Evolutionary conservation across 176 grass and related monocot genomes (phyloP).

Genomic region (Pontederia paniculata): DNA sequence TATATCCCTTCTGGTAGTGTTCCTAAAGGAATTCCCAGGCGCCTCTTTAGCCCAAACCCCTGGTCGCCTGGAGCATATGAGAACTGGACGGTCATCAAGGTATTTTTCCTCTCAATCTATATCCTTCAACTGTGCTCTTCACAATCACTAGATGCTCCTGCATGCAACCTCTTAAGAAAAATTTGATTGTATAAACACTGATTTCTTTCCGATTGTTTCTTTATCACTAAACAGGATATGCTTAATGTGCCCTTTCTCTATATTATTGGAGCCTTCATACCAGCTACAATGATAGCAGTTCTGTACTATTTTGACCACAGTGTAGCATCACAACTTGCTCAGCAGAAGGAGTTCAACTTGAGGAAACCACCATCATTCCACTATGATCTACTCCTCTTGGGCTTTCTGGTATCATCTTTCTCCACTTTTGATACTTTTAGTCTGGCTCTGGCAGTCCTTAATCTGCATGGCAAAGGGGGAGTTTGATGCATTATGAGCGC

Average conservation of each 20-base stretch:
- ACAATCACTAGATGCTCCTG: too few species aligned
- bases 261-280: conserved; percentile 90
- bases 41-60: conserved; percentile 93
- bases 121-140: too few species aligned
- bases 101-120: neutral
- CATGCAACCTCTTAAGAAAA: neutral
- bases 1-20: conserved; percentile 62
- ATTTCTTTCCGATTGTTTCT: neutral
- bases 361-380: conserved; percentile 96
- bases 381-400: conserved; percentile 94
- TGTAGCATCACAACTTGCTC: conserved; percentile 91
- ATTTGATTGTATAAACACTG: neutral
- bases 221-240: conserved; percentile 64
- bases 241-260: conserved; percentile 71
- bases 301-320: conserved; percentile 98
- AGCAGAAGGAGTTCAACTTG: conserved; percentile 93
- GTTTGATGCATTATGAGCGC: too few species aligned
- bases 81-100: conserved; percentile 96
- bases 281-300: conserved; percentile 98
- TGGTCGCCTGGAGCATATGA: conserved; percentile 96
- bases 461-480: too few species aligned
- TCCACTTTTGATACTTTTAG: too few species aligned
- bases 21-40: conserved; percentile 76
- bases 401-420: conserved; percentile 64
- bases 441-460: too few species aligned